Conservation (phyloP, 345 rosid genomes). For the Schrenkiella parvula region DNA sequence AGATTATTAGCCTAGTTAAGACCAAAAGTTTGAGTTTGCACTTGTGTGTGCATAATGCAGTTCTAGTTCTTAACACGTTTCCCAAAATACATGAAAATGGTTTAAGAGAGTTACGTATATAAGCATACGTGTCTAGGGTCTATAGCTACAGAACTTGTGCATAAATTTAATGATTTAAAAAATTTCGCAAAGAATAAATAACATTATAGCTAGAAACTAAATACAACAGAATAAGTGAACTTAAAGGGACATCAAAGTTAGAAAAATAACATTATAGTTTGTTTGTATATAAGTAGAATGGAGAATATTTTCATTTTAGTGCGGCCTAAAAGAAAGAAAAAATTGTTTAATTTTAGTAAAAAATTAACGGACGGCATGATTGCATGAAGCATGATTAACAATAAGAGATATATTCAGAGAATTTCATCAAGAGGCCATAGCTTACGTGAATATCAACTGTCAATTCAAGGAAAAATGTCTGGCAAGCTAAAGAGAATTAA, state of each 20-base stretch:
- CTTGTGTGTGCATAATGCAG: not conserved
- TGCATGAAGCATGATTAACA: not conserved
- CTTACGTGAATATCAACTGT: slow-evolving; percentile 13
- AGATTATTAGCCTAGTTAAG: not conserved
- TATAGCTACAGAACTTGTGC: not conserved
- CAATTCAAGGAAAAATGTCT: not conserved
- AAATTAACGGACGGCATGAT: not conserved
- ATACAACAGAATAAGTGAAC: not conserved
- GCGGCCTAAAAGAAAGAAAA: not conserved
- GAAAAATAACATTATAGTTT: not conserved
- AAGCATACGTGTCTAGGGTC: not conserved
- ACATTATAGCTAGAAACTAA: not conserved
- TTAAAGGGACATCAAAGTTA: not conserved
- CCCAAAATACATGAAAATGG: not conserved
- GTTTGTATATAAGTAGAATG: not conserved
- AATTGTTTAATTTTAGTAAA: not conserved
- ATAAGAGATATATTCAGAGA: not conserved
- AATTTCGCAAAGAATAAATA: not conserved
- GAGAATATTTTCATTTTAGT: not conserved
- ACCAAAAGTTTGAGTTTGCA: not conserved
- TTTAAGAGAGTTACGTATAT: not conserved
- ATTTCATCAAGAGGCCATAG: not conserved
- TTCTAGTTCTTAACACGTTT: not conserved
- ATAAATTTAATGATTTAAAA: not conserved
- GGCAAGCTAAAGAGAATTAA: not conserved